Conservation (phyloP, 1,139 yeast species). For the Geotrichum macrosporum region DNA sequence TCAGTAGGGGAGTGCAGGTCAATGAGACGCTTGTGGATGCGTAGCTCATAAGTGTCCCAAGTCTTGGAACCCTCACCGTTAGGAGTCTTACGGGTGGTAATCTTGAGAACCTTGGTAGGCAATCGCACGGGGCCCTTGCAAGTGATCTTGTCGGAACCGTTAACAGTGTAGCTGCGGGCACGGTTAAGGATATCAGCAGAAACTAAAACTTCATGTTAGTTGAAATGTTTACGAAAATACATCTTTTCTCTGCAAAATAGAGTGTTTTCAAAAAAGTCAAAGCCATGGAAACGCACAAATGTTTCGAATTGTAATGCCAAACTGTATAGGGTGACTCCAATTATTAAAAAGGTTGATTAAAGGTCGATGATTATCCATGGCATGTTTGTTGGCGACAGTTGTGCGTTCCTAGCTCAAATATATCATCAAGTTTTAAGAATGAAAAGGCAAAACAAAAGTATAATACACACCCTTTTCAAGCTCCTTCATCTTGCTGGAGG, state of each 20-base stretch:
- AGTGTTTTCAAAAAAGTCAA: no score
- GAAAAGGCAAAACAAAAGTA: no score
- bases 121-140: conserved; percentile 96
- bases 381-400: no score
- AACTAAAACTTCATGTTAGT: conserved; percentile 40
- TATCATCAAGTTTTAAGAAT: no score
- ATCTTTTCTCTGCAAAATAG: no score
- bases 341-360: no score
- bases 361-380: not conserved
- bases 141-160: conserved; percentile 35
- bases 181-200: conserved; percentile 85
- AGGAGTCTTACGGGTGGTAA: conserved; percentile 99
- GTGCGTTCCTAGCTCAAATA: no score
- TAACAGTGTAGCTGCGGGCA: conserved; percentile 66
- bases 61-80: conserved; percentile 99
- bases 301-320: no score
- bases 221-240: not conserved
- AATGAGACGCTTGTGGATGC: conserved; percentile 99
- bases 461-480: conserved; percentile 66
- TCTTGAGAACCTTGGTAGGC: conserved; percentile 98
- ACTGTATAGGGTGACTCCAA: no score
- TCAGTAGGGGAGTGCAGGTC: conserved; percentile 97
- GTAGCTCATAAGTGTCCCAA: conserved; percentile 99
- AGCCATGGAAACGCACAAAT: no score
- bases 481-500: conserved; percentile 98